A percentile compares a stretch with the other conserved stretches of the same genome.
Evolutionary conservation across 1,139 yeast genomes (phyloP).

Genomic region (Saccharomyces pastorianus): DNA sequence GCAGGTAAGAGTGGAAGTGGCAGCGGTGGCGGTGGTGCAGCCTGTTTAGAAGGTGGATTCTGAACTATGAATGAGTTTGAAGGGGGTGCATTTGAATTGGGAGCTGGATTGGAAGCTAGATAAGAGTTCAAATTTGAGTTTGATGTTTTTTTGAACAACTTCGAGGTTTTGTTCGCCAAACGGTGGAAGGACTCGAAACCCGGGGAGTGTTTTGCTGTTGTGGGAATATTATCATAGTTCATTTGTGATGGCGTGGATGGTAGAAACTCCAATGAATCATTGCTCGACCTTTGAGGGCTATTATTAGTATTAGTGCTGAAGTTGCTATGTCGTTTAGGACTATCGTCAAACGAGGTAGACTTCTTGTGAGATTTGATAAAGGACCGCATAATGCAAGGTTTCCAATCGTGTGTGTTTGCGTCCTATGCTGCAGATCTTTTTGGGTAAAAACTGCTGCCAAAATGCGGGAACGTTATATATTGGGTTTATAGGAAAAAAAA

Average conservation of each 20-base stretch:
- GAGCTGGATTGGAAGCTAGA: not conserved
- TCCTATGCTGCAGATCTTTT: not conserved
- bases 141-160: slow-evolving; percentile 25
- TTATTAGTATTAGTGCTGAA: slow-evolving; percentile 8
- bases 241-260: slow-evolving; percentile 17
- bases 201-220: slow-evolving; percentile 17
- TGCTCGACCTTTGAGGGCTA: slow-evolving; percentile 17
- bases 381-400: slow-evolving; percentile 27
- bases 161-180: slow-evolving; percentile 22
- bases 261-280: slow-evolving; percentile 15
- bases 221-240: slow-evolving; percentile 5
- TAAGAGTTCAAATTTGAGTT: slow-evolving; percentile 13
- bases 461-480: not conserved
- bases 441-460: not conserved
- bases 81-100: slow-evolving; percentile 3
- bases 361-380: slow-evolving; percentile 34
- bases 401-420: not conserved
- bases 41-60: slow-evolving; percentile 6
- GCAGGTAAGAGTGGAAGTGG: slow-evolving; percentile 4
- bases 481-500: not conserved
- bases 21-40: not conserved
- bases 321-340: slow-evolving; percentile 14
- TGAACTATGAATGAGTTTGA: not conserved
- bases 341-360: slow-evolving; percentile 29
- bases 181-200: slow-evolving; percentile 29